Percentiles rank a stretch among this genome's conserved stretches.
These are phyloP conservation scores for Hysterangium stoloniferum DNA, from an alignment of 768 basidiomycete genomes.

Conservation along the genomic window DNA sequence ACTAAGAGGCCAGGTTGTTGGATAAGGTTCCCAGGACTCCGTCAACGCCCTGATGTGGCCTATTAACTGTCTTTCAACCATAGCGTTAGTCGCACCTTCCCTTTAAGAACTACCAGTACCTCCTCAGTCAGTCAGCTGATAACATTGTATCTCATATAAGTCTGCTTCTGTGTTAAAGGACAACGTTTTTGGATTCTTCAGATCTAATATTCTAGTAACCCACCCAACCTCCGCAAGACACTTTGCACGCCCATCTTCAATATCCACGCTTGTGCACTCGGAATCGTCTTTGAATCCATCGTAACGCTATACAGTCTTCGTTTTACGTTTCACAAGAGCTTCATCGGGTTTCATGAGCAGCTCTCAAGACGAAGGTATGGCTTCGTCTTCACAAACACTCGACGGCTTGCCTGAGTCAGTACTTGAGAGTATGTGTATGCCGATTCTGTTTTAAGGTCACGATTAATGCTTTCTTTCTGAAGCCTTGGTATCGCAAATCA, in stretches of 20 bases:
- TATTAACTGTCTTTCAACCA: neutral
- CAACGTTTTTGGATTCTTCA: too few relatives aligned
- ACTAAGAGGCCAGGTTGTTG: neutral
- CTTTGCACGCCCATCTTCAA: too few relatives aligned
- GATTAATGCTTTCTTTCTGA: neutral
- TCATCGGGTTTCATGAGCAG: neutral
- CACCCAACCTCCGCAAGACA: constrained; percentile 2
- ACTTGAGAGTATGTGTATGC: constrained; percentile 5
- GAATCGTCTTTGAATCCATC: too few relatives aligned
- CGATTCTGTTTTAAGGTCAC: neutral
- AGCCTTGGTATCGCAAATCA: constrained; percentile 8
- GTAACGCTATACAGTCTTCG: neutral
- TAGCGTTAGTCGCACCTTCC: neutral
- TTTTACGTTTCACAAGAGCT: neutral
- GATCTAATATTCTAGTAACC: too few relatives aligned
- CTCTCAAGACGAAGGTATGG: too few relatives aligned
- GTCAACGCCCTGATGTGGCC: neutral
- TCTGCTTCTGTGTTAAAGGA: too few relatives aligned
- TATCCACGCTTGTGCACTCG: too few relatives aligned
- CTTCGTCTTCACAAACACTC: neutral
- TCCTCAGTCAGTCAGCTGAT: neutral
- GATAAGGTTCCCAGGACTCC: neutral
- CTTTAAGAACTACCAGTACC: neutral
- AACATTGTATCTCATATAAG: too few relatives aligned
- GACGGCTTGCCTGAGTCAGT: constrained; percentile 7